Evolutionary conservation across 2,329 filamentous ascomycete species (phyloP).

Genomic region (Botrytis sinoallii): DNA sequence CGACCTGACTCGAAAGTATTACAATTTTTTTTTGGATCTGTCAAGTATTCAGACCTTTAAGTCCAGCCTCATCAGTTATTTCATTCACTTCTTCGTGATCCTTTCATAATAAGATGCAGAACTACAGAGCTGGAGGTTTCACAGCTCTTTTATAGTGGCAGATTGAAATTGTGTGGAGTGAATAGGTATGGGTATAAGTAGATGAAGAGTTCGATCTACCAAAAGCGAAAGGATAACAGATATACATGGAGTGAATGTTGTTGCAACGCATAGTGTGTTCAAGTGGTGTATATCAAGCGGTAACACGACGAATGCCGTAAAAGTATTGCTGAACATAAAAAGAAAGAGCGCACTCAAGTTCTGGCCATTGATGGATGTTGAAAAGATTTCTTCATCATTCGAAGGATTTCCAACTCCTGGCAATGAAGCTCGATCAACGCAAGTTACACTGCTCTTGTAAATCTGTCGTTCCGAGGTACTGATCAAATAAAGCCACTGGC

Average conservation of each 20-base stretch:
- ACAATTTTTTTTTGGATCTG: background rate
- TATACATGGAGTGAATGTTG: accelerated
- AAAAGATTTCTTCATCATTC: background rate
- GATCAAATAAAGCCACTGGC: background rate
- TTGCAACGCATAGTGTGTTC: background rate
- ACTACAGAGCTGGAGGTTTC: background rate
- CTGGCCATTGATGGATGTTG: background rate
- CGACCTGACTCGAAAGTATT: background rate
- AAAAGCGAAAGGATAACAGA: background rate
- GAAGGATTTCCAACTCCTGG: background rate
- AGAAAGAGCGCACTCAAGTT: background rate
- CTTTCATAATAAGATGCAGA: background rate
- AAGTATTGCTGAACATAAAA: background rate
- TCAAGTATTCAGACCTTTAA: background rate
- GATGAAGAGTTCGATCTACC: background rate
- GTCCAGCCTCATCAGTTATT: background rate
- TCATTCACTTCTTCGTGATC: background rate
- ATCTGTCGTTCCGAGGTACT: no score
- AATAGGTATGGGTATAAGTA: background rate
- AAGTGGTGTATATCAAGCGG: background rate
- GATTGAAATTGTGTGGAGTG: background rate
- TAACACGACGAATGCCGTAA: background rate
- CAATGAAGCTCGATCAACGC: background rate
- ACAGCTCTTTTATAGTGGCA: background rate
- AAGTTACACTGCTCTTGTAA: background rate